Evolutionary conservation across 2,329 filamentous ascomycete genomes (phyloP), one percentile per base, ranked within the genome.

Genomic region (Reticulascus tulasneorum): DNA sequence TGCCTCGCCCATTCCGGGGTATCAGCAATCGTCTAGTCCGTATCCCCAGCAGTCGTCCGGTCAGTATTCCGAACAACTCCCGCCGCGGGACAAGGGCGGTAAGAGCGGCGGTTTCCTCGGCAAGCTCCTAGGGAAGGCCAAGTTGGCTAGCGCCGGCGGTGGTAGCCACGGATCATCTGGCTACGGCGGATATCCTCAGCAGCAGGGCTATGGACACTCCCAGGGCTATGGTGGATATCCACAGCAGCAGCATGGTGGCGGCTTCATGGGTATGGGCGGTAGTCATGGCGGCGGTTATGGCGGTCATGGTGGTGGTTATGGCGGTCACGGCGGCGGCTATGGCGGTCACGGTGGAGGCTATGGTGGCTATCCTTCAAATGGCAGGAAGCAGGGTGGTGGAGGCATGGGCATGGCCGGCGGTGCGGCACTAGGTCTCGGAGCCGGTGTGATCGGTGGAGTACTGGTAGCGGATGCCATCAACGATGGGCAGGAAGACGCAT

Each of bases 401-500:
- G 58, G 60, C 23, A 50, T 56, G 49, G 86, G 86, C n/a, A 71
- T 76, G 41, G 77, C 73, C 2, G 87, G 86, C 30, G 87, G 82
- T 33, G 79, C 82, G 8, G 86, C 86, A 16, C 66, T 94, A 27
- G 89, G 89, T 64, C 60, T 86, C 5, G 89, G 88, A 48, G 89
- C 84, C 45, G 89, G 89, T 59, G 54, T 95, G 55, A 51, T 95
- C 2, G 90, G 88, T 49, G 89, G 89, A 37, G 75, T 79, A 44
- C 44, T 94, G 51, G 60, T 94, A 21, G 82, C 73, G 3, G 70
- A 84, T 52, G 81, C 82, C 2, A 69, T 90, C 33, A 64, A 84
- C 37, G 76, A 82, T 42, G 56, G 73, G 29, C 61, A 85, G 47
- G 63, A 82, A 41, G 67, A 77, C 6, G 73, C 75, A 20, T 82